Evolutionary conservation across 306 rosid genomes (phyloP).

Genomic region (Cucumis hystrix): DNA sequence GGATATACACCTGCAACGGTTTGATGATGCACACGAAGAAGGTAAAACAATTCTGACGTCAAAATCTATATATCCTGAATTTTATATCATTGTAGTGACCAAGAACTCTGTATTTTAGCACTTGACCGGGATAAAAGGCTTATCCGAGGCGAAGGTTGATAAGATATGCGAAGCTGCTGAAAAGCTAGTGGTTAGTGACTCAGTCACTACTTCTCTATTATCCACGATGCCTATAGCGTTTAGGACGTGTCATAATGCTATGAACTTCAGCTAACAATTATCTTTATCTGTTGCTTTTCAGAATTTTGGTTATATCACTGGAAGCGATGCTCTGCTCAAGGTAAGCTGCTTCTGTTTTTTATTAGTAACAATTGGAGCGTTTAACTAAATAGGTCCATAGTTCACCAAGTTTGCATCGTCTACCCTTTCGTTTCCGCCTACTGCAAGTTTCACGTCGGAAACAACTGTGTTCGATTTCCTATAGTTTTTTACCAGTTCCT

Average conservation of each 20-base stretch:
- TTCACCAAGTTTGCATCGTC: not conserved
- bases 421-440: not conserved
- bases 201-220: conserved; percentile 5
- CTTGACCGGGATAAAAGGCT: conserved; percentile 88
- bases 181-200: conserved; percentile 69
- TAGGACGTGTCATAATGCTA: not conserved
- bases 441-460: not conserved
- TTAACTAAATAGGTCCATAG: not conserved
- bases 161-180: conserved; percentile 98
- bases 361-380: not conserved
- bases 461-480: not conserved
- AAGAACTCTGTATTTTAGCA: conserved; percentile 25
- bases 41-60: conserved; percentile 24
- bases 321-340: conserved; percentile 69
- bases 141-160: conserved; percentile 94
- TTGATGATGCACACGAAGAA: conserved; percentile 98
- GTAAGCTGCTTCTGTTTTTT: conserved; percentile 28
- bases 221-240: not conserved
- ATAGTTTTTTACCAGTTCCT: not conserved
- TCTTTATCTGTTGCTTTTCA: conserved; percentile 13
- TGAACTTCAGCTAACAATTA: not conserved
- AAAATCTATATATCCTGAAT: not conserved
- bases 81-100: not conserved
- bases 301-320: conserved; percentile 90
- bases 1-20: conserved; percentile 93